Percentiles rank a stretch among this genome's conserved stretches.
Evolutionary conservation across 768 basidiomycete genomes (phyloP).

Genomic region (Coprinopsis sp.): DNA sequence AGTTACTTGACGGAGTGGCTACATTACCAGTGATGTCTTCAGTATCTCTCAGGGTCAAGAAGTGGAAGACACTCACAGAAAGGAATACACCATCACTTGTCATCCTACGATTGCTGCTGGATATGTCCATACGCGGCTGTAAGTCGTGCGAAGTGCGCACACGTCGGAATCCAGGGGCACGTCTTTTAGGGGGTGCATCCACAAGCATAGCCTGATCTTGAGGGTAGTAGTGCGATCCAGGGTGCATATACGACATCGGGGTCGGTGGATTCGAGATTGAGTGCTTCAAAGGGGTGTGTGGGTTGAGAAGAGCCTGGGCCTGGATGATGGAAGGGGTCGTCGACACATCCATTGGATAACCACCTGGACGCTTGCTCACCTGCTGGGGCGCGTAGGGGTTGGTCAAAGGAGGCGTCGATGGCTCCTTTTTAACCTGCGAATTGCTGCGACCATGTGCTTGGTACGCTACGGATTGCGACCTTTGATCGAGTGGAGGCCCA

Average conservation of each 20-base stretch:
- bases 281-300: constrained; percentile 44
- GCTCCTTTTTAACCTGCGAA: constrained; percentile 53
- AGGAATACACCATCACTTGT: constrained; percentile 72
- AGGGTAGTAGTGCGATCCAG: constrained; percentile 51
- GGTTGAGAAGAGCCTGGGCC: constrained; percentile 47
- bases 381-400: constrained; percentile 56
- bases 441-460: constrained; percentile 54
- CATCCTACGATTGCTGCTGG: constrained; percentile 67
- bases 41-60: constrained; percentile 7
- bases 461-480: constrained; percentile 37
- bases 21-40: constrained; percentile 13
- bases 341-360: constrained; percentile 61
- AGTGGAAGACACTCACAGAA: constrained; percentile 54
- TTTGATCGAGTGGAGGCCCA: constrained; percentile 35
- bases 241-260: constrained; percentile 63
- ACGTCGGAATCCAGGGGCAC: constrained; percentile 73
- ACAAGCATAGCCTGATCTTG: constrained; percentile 71
- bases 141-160: constrained; percentile 76
- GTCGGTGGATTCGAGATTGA: constrained; percentile 68
- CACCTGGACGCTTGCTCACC: constrained; percentile 18
- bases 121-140: constrained; percentile 63
- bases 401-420: constrained; percentile 42
- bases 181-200: constrained; percentile 63
- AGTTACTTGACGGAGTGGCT: constrained; percentile 70
- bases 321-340: constrained; percentile 55